These are phyloP conservation scores for Leccinum arenicola DNA, from an alignment of 768 basidiomycete species.

Conservation along the genomic window DNA sequence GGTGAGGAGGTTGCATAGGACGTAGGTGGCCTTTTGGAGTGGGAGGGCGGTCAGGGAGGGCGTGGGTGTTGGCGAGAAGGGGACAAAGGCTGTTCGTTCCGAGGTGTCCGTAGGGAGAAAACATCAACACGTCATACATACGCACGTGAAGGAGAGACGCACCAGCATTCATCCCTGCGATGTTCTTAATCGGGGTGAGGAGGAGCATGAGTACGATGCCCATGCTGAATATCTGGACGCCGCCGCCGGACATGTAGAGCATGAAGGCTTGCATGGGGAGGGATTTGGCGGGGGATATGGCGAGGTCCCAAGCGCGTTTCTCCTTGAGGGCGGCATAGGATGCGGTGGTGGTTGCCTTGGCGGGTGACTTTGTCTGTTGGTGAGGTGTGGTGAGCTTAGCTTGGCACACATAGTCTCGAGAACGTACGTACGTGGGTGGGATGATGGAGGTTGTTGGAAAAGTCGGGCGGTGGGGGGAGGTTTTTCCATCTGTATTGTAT, in stretches of 20 bases:
- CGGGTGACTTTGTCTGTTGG: constrained; percentile 41
- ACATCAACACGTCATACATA: neutral
- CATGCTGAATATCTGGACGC: constrained; percentile 95
- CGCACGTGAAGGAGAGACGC: constrained; percentile 18
- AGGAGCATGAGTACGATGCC: constrained; percentile 95
- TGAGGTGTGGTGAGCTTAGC: neutral
- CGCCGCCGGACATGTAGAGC: constrained; percentile 97
- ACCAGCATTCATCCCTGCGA: constrained; percentile 79
- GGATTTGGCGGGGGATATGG: constrained; percentile 80
- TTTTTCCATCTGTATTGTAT: constrained; percentile 50
- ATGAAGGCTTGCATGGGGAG: constrained; percentile 98
- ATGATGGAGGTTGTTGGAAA: constrained; percentile 43
- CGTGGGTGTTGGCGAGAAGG: constrained; percentile 51
- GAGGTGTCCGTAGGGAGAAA: neutral
- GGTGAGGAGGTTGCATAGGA: constrained; percentile 73
- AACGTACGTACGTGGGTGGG: constrained; percentile 25
- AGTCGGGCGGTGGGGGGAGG: constrained; percentile 67
- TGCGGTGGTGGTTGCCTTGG: constrained; percentile 37
- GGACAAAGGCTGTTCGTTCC: constrained; percentile 59
- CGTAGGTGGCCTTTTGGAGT: constrained; percentile 67
- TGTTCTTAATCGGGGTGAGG: constrained; percentile 79
- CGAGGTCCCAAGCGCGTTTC: constrained; percentile 83
- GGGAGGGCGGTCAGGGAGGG: constrained; percentile 49
- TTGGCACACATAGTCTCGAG: too few relatives aligned
- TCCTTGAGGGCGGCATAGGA: constrained; percentile 70